A percentile compares a stretch with the other conserved stretches of the same genome.
Conservation (phyloP, 83 land plant genomes). For the Isoetes engelmannii region DNA sequence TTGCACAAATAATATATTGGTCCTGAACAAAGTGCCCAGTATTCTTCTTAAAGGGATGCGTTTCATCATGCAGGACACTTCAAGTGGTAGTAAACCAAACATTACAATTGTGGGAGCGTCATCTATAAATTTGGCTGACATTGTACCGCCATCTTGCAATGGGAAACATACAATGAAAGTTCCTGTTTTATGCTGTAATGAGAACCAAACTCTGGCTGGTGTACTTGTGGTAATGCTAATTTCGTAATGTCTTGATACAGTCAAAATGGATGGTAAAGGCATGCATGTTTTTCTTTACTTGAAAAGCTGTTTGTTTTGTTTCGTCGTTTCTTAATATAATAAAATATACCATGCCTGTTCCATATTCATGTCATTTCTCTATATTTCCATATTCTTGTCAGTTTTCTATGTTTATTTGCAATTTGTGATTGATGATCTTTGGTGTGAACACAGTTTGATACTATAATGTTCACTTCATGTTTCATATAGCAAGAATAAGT, state of each 20-base stretch:
- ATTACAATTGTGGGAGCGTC: conserved; percentile 10
- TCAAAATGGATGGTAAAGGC: background rate
- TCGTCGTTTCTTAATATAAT: background rate
- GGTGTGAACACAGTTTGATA: background rate
- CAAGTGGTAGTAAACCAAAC: conserved; percentile 12
- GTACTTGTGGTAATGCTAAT: background rate
- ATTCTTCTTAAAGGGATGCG: background rate
- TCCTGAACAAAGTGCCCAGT: background rate
- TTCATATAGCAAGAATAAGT: background rate
- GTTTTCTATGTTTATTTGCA: background rate
- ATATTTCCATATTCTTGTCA: background rate
- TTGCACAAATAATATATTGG: background rate
- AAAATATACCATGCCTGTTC: background rate
- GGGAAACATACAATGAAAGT: conserved; percentile 3
- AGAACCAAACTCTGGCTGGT: background rate
- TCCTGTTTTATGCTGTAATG: background rate
- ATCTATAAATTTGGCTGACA: conserved; percentile 15
- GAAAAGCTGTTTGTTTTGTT: background rate
- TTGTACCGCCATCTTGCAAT: conserved; percentile 1
- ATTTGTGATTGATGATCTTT: background rate
- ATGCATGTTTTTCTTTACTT: background rate
- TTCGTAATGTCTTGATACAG: background rate
- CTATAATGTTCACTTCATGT: background rate
- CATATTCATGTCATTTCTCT: background rate
- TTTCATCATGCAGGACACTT: background rate